phyloP scores from a whole-genome alignment of 2,329 filamentous ascomycete species.

The Zymoseptoria crescenta region DNA sequence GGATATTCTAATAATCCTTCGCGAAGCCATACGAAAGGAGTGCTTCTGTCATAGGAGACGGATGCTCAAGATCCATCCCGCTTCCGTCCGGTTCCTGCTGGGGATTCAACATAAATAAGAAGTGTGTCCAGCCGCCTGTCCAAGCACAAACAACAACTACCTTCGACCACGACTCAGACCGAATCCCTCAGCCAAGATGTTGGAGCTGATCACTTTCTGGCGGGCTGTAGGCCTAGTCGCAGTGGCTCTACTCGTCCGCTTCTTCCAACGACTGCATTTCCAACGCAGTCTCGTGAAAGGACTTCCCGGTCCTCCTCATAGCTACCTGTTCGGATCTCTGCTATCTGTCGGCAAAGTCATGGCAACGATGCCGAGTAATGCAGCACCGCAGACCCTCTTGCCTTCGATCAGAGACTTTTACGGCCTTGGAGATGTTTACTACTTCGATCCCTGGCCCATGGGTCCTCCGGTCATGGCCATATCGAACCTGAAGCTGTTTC shows the following conservation, averaged over 20 bases:
- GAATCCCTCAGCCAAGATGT: conserved; percentile 1
- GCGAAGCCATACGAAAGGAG: neutral
- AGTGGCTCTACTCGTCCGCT: conserved; percentile 18
- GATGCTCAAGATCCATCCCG: neutral
- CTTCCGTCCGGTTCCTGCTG: neutral
- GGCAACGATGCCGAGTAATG: conserved; percentile 26
- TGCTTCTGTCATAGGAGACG: neutral
- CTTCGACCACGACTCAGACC: neutral
- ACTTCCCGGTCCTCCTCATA: conserved; percentile 35
- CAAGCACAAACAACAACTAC: too few relatives aligned
- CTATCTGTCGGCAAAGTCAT: conserved; percentile 32
- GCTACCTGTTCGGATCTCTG: conserved; percentile 36
- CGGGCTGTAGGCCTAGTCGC: conserved; percentile 19
- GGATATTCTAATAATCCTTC: neutral
- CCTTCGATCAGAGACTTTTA: conserved; percentile 32
- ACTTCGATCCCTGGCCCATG: conserved; percentile 41
- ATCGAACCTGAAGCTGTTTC: conserved; percentile 32
- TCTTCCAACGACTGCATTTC: conserved; percentile 20
- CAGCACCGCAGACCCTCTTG: conserved; percentile 31
- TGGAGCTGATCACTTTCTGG: conserved; percentile 11
- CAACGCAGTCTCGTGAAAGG: conserved; percentile 20
- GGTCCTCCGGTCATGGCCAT: conserved; percentile 30
- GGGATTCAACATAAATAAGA: neutral
- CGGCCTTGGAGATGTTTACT: conserved; percentile 33
- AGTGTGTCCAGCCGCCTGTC: too few relatives aligned